These are phyloP conservation scores for Pseudocercospora musae DNA, from an alignment of 2,329 filamentous ascomycete species.

Conservation along the genomic window DNA sequence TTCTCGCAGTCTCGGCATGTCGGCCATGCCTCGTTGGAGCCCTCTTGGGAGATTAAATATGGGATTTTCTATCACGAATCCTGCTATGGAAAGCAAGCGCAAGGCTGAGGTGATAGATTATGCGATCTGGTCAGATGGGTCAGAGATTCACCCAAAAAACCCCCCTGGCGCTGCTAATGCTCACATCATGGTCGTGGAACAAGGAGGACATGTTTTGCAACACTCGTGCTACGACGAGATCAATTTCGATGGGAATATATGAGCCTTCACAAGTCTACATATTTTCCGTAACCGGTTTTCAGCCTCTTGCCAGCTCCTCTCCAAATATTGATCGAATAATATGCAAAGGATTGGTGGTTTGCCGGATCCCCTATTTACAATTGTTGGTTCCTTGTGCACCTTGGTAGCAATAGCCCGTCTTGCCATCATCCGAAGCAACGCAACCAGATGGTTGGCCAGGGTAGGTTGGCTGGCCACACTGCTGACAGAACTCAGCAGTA, in stretches of 20 bases:
- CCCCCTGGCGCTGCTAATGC: background rate
- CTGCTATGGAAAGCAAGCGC: constrained; percentile 30
- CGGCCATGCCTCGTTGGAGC: constrained; percentile 34
- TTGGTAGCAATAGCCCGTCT: background rate
- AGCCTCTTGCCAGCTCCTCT: no score
- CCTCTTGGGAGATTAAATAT: constrained; percentile 36
- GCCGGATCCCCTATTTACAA: no score
- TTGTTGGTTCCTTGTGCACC: no score
- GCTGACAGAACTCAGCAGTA: background rate
- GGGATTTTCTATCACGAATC: constrained; percentile 34
- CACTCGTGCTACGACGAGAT: background rate
- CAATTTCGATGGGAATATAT: background rate
- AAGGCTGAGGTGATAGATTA: constrained; percentile 3
- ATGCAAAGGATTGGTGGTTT: no score
- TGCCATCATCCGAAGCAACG: background rate
- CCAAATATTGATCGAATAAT: no score
- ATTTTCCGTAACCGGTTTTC: no score
- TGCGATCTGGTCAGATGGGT: background rate
- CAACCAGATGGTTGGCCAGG: background rate
- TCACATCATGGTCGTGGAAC: constrained; percentile 5
- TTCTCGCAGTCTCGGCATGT: constrained; percentile 17
- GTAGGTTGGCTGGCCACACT: background rate
- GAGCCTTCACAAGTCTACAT: background rate
- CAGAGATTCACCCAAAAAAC: background rate
- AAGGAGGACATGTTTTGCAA: background rate